phyloP scores from a whole-genome alignment of 2,329 filamentous ascomycete species.

The Zalaria sp. region DNA sequence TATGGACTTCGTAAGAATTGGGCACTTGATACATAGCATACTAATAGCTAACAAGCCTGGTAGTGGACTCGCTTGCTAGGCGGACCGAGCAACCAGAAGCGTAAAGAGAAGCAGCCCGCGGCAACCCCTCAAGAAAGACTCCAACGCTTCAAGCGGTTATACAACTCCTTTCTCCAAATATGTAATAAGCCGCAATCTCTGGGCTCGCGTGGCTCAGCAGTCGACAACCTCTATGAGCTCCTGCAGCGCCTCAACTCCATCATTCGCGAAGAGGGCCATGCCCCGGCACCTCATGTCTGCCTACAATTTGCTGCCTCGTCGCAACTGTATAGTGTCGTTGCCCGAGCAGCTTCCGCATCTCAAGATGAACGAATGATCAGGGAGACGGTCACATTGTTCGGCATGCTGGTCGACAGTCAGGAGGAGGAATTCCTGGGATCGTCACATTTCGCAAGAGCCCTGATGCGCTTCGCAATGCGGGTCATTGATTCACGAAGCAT shows the following conservation, averaged over 20 bases:
- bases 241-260: slow-evolving; percentile 48
- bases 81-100: slow-evolving; percentile 35
- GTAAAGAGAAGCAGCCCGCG: slow-evolving; percentile 25
- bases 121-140: slow-evolving; percentile 47
- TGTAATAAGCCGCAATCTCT: slow-evolving; percentile 43
- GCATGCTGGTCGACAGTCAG: slow-evolving; percentile 86
- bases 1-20: slow-evolving; percentile 8
- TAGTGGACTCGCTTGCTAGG: slow-evolving; percentile 51
- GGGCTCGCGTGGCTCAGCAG: slow-evolving; percentile 35
- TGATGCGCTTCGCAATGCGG: slow-evolving; percentile 74
- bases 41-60: background rate
- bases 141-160: slow-evolving; percentile 45
- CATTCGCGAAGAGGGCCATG: slow-evolving; percentile 77
- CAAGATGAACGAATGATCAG: slow-evolving; percentile 77
- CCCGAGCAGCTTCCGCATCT: slow-evolving; percentile 74
- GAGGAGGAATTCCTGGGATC: slow-evolving; percentile 91
- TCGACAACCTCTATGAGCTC: slow-evolving; percentile 35
- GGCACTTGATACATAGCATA: background rate
- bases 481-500: slow-evolving; percentile 63
- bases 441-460: slow-evolving; percentile 66
- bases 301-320: slow-evolving; percentile 74
- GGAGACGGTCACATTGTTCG: slow-evolving; percentile 75
- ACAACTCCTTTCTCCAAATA: slow-evolving; percentile 38
- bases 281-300: slow-evolving; percentile 81
- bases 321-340: slow-evolving; percentile 79